These are phyloP conservation scores for Penicillium sp. DNA, from an alignment of 2,329 filamentous ascomycete genomes.

Conservation along the genomic window DNA sequence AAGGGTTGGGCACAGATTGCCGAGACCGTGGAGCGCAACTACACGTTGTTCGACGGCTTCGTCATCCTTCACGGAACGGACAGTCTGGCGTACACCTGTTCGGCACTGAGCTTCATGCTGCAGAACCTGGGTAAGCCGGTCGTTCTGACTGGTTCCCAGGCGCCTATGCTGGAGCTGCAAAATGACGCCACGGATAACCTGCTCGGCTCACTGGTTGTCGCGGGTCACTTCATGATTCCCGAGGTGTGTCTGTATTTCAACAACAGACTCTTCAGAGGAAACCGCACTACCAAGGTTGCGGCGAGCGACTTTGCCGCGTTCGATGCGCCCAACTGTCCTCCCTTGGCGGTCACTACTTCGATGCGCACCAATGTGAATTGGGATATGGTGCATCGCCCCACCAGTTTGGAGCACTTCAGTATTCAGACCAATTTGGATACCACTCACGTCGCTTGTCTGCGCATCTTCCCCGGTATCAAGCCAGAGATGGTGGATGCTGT, in stretches of 20 bases:
- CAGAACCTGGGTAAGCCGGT: constrained; percentile 88
- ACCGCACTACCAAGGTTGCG: constrained; percentile 83
- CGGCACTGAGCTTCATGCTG: constrained; percentile 91
- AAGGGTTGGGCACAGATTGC: constrained; percentile 86
- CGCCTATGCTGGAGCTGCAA: constrained; percentile 86
- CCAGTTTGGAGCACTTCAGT: constrained; percentile 70
- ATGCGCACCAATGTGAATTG: constrained; percentile 80
- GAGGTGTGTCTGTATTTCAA: constrained; percentile 95
- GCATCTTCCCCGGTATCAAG: constrained; percentile 89
- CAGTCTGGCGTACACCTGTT: constrained; percentile 84
- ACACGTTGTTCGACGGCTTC: constrained; percentile 85
- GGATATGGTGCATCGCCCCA: constrained; percentile 74
- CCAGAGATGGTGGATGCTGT: constrained; percentile 92
- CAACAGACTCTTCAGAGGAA: constrained; percentile 85
- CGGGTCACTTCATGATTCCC: constrained; percentile 88
- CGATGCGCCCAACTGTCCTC: constrained; percentile 80
- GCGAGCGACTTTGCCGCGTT: constrained; percentile 86
- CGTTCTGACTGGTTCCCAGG: constrained; percentile 78
- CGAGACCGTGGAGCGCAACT: constrained; percentile 76
- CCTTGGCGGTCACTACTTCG: constrained; percentile 78
- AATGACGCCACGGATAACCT: constrained; percentile 91
- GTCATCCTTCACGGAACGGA: constrained; percentile 90
- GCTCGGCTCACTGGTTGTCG: constrained; percentile 82
- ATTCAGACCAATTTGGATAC: constrained; percentile 77
- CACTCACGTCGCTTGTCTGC: constrained; percentile 83